Conservation (phyloP, 1,284 basidiomycete genomes). For the Ceratobasidium papillatum region DNA sequence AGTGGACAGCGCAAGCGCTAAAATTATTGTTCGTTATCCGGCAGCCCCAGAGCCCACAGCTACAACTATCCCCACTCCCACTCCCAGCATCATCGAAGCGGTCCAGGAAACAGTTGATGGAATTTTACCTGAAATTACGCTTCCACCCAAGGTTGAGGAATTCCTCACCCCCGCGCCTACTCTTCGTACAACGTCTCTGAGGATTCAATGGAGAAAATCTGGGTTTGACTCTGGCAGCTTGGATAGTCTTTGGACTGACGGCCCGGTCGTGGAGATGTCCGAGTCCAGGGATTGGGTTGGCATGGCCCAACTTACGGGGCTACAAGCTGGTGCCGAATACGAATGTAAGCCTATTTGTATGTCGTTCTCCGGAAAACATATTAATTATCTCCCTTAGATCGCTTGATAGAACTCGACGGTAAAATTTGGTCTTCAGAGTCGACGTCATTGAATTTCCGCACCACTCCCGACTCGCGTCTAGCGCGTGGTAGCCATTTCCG, state of each 20-base stretch:
- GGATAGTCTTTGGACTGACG: slow-evolving; percentile 60
- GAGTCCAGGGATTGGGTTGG: slow-evolving; percentile 70
- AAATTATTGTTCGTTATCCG: slow-evolving; percentile 70
- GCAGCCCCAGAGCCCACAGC: slow-evolving; percentile 7
- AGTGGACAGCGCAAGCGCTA: slow-evolving; percentile 68
- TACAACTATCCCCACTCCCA: background rate
- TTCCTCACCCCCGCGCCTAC: slow-evolving; percentile 24
- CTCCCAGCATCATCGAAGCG: slow-evolving; percentile 27
- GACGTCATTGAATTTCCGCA: slow-evolving; percentile 58
- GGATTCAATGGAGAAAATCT: slow-evolving; percentile 43
- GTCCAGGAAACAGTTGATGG: slow-evolving; percentile 34
- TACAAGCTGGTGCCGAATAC: slow-evolving; percentile 77
- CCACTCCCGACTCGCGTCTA: slow-evolving; percentile 72
- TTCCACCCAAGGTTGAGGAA: slow-evolving; percentile 32
- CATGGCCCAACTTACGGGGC: slow-evolving; percentile 63
- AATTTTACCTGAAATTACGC: slow-evolving; percentile 27
- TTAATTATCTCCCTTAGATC: background rate
- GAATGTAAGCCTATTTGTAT: slow-evolving; percentile 64
- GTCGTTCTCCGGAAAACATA: slow-evolving; percentile 17
- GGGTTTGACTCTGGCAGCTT: background rate
- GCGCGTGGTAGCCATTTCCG: slow-evolving; percentile 62
- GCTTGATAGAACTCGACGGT: slow-evolving; percentile 34
- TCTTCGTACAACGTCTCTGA: slow-evolving; percentile 37
- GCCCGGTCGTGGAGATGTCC: slow-evolving; percentile 59
- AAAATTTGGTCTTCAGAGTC: background rate